Base-by-base conservation (phyloP, 2,329 filamentous ascomycete genomes). In the Ceratocystis albifundus region DNA sequence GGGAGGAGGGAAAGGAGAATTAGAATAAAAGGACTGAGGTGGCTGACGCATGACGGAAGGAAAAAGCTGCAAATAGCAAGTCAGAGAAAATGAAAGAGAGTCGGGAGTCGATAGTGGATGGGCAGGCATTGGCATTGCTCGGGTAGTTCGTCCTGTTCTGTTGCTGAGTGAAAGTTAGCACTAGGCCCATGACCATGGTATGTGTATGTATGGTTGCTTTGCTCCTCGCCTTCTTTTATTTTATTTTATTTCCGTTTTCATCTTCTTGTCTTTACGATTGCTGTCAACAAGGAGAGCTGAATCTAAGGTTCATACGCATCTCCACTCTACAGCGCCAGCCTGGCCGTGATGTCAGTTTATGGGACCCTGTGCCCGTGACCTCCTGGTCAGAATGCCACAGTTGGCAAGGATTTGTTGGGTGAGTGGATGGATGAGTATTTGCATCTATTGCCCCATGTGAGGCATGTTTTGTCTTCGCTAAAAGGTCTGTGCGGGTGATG, bases 381-480 rank as follows among this genome's bases (percentile, higher is more conserved):
- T 15, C 20, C 25, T 25, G 10, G 20, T n/a, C 48, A 15, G 25
- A 53, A 53, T 53, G 48, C 2, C 55, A 59, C 25, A 30, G 55
- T 30, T 59, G 4, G 28, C 55, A 59, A 32, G 55, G 55, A 59
- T 59, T 59, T 17, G 28, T 10, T 53, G 45, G 45, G 17, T 15
- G 8, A 17, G 48, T 53, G n/a, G 3, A 20, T 57, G 22, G 7
- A n/a, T n/a, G 15, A 28, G 22, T 59, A n/a, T 2, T 36, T 59
- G 55, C 28, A 30, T 17, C 55, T 36, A 59, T 2, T 59, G 55
- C 55, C 55, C 55, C 7, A 28, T 59, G 25, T 59, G 28, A 59
- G 28, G 17, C 7, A 36, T n/a, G 55, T 59, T 59, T 59, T 59
- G 55, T 59, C 55, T 36, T 59, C 55, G 55, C 55, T 32, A 59